Base-by-base conservation (phyloP, 192 early-diverging fungal species). In the Dissophora ornata region DNA sequence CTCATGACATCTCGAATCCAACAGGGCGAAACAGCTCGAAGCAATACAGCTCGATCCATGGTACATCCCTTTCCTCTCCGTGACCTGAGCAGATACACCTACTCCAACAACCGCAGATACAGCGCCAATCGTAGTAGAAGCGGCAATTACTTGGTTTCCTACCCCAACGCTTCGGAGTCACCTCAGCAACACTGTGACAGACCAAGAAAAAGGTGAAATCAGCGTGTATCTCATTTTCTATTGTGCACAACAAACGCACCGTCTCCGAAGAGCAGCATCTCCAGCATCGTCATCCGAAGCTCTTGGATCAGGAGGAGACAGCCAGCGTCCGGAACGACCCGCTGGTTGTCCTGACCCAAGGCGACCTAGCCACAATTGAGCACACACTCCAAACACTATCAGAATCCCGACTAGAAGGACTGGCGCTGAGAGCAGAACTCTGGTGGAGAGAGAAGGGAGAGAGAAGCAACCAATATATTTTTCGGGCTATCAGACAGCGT, bases 391-490 rank as follows among this genome's bases (percentile, higher is more conserved):
- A 52, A 11, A 28, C 50, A 3, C 22, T 52, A 4, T 25, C 50
- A 21, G 24, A 11, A 5, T 11, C 21, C 6, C 8, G 6, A 11
- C 50, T 52, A 22, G 25, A 29, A 29, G 50, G 50, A 24, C 26
- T 52, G 22, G 50, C 50, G 5, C 50, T 52, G 7, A 4, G 28
- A 24, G 50, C 50, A 29, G 50, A 24, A 21, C 21, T 52, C 5
- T 4, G 26, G 26, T 52, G 50, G 50, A 52, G 22, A 3, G 50
- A 52, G 22, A 18, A 52, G 28, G 50, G 50, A 22, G 50, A 52
- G 28, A 24, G 26, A 6, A 52, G 50, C 50, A 52, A 11, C 11
- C 50, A 52, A 24, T 52, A 28, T 29, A n/a, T 52, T 22, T 29
- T 29, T 24, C 11, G 26, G 3, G 26, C 28, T 18, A 22, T 52